Base-by-base conservation (phyloP, 768 basidiomycete species). In the Rhodotorula diobovata region DNA sequence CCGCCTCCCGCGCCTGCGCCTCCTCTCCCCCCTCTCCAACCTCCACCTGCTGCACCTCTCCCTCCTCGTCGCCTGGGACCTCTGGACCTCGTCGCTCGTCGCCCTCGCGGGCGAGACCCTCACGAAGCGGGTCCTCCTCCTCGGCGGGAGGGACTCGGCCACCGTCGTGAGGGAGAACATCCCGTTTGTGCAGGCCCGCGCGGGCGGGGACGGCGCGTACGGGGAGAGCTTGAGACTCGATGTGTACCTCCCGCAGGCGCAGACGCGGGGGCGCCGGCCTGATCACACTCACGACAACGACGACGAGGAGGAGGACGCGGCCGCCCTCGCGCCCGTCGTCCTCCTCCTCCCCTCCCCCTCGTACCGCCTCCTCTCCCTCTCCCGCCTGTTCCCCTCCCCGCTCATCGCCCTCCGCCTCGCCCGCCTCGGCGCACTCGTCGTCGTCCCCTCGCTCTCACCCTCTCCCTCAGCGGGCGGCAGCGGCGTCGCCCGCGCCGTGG, bases 121-220 rank as follows among this genome's bases (percentile, higher is more conserved):
- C 37, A 41, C 67, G 16, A 63, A 59, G 55, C 32, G 61, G 3
- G 51, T 68, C 56, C 32, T 68, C 25, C 48, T 68, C 39, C 48
- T 68, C 45, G 61, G 67, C 23, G 67, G 67, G 21, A 5, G 35
- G 11, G 61, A 63, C 20, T 37, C 67, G 1, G 15, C 25, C 15
- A 4, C 15, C 28, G 37, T 68, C 32, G 34, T 68, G 28, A 35
- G 61, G 21, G 67, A 63, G 62, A 63, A 68, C 61, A 57, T 68
- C 45, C 34, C 57, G 55, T 68, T 63, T n/a, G 4, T 57, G n/a
- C n/a, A n/a, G n/a, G n/a, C n/a, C n/a, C n/a, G n/a, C n/a, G 15
- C 32, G 6, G 41, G 60, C 32, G 2, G 15, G 2, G 30, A 46
- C 28, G 46, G 46, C 21, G 7, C 5, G 0, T 1, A 32, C n/a